Conservation (phyloP, 805 yeast species). For the Wickerhamiella allomyrinae region DNA sequence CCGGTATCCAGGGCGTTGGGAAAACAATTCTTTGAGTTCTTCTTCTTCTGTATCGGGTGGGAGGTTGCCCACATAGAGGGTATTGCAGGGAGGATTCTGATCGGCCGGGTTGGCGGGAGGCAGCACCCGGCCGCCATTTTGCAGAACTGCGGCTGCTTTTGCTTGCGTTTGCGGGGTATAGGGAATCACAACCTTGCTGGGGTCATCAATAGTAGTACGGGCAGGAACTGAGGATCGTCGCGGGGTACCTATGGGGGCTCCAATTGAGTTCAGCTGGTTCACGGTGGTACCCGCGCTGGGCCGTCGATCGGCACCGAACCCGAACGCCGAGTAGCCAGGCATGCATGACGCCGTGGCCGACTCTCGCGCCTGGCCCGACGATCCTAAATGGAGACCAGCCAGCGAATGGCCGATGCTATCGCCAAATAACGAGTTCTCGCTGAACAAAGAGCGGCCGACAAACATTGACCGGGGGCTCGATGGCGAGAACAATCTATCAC, state of each 20-base stretch:
- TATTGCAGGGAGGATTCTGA: constrained; percentile 97
- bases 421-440: constrained; percentile 1
- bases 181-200: constrained; percentile 20
- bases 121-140: constrained; percentile 25
- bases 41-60: constrained; percentile 96
- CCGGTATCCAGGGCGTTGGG: constrained; percentile 85
- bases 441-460: background rate
- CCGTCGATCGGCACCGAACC: constrained; percentile 2
- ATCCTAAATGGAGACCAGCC: background rate
- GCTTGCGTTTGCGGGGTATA: constrained; percentile 22
- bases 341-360: background rate
- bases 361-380: background rate
- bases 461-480: constrained; percentile 1
- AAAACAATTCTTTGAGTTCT: constrained; percentile 74
- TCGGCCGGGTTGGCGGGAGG: constrained; percentile 88
- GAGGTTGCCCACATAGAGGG: constrained; percentile 88
- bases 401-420: background rate
- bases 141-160: constrained; percentile 25
- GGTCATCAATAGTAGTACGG: constrained; percentile 1
- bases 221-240: background rate
- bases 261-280: background rate
- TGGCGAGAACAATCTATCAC: constrained; percentile 4
- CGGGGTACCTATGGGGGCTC: background rate
- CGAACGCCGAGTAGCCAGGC: background rate
- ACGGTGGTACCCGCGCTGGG: background rate